Evolutionary conservation across 2,329 filamentous ascomycete genomes (phyloP).

Genomic region (Chlorencoelia australis): DNA sequence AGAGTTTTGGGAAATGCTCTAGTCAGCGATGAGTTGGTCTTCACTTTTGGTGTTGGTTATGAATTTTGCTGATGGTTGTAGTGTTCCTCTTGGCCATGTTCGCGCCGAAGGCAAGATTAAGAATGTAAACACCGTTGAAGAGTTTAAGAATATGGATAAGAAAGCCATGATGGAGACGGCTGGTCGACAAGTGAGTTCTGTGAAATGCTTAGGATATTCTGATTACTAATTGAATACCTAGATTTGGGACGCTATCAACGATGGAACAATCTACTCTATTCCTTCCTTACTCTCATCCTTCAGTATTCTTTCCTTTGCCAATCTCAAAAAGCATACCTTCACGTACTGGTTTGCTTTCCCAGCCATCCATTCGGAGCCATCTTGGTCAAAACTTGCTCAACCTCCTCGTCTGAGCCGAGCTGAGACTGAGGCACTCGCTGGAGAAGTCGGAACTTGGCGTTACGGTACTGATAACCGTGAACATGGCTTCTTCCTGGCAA

Average conservation of each 20-base stretch:
- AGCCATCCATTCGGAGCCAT: conserved; percentile 77
- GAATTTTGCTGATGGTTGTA: conserved; percentile 27
- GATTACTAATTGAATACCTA: conserved; percentile 29
- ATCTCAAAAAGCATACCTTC: conserved; percentile 95
- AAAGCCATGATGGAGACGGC: conserved; percentile 65
- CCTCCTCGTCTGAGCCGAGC: conserved; percentile 46
- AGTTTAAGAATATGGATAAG: conserved; percentile 80
- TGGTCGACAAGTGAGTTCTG: conserved; percentile 57
- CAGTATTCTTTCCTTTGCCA: conserved; percentile 80
- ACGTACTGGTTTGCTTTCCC: conserved; percentile 98
- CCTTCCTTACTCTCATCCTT: conserved; percentile 88
- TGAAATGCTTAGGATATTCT: conserved; percentile 8
- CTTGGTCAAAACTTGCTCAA: conserved; percentile 56
- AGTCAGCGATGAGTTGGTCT: conserved; percentile 67
- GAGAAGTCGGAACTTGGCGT: conserved; percentile 78
- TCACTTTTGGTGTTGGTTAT: not conserved
- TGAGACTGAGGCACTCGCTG: conserved; percentile 72
- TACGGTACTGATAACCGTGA: conserved; percentile 74
- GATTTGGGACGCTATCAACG: conserved; percentile 97
- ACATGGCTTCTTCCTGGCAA: conserved; percentile 92
- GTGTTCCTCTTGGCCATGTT: conserved; percentile 59
- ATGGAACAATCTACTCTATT: conserved; percentile 91
- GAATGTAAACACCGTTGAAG: conserved; percentile 93
- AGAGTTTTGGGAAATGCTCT: conserved; percentile 83
- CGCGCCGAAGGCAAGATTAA: conserved; percentile 89